Conservation (phyloP, 2,329 filamentous ascomycete species). For the Pseudofabraea citricarpa region DNA sequence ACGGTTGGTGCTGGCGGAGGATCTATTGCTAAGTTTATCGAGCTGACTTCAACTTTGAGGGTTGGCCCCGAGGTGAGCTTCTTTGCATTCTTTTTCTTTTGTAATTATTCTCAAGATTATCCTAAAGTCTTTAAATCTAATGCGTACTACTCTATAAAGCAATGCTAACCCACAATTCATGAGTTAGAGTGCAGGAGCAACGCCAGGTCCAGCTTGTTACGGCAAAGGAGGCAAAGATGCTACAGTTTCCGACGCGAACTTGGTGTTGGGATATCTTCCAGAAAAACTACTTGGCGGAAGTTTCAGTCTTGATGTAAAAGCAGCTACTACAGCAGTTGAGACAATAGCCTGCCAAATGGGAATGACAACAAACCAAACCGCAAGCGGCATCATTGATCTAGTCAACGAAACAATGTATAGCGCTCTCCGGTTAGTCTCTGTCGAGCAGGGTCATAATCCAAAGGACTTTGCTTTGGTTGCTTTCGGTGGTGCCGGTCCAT, state of each 20-base stretch:
- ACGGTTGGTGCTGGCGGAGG: constrained; percentile 46
- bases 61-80: constrained; percentile 48
- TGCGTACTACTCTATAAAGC: no score
- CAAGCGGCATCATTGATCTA: constrained; percentile 43
- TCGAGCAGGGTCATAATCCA: constrained; percentile 47
- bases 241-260: constrained; percentile 45
- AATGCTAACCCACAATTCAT: no score
- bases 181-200: constrained; percentile 42
- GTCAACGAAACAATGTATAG: constrained; percentile 48
- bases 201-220: constrained; percentile 44
- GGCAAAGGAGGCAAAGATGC: constrained; percentile 39
- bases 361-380: constrained; percentile 35
- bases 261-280: constrained; percentile 42
- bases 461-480: constrained; percentile 45
- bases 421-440: constrained; percentile 43
- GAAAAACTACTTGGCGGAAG: constrained; percentile 39
- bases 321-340: constrained; percentile 36
- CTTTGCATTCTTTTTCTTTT: no score
- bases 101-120: no score
- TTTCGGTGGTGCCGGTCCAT: constrained; percentile 44
- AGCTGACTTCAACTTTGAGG: constrained; percentile 41
- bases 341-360: constrained; percentile 40
- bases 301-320: constrained; percentile 38
- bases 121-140: no score
- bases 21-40: constrained; percentile 42